Base-by-base conservation (phyloP, 129 eudicot genomes). In the Arctium minus region DNA sequence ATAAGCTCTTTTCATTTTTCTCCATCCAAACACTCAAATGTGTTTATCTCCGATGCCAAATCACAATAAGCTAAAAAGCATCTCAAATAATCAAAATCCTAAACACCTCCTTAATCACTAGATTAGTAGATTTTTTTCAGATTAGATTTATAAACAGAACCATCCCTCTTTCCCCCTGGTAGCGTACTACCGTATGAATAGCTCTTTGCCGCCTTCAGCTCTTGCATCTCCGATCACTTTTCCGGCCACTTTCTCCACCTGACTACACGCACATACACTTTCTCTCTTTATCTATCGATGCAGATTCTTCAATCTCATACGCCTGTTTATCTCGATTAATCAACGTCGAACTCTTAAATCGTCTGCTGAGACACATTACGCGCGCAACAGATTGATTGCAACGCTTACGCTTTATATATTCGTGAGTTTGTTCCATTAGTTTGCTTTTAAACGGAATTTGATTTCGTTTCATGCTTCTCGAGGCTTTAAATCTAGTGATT, bases 181-280 rank as follows among this genome's bases (percentile, higher is more conserved):
- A 48, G 68, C 68, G 65, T 75, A 6, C 35, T 13, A 30, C 70
- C 40, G 18, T 50, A 53, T 18, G 72, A 60, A 60, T 36, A 77
- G 3, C 83, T 31, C 83, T 31, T 33, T n/a, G 40, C 64, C 71
- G 50, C 77, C 77, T 48, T 80, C 82, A 79, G 46, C 10, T 70
- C 18, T 69, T 22, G 35, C 83, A 71, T 80, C 77, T 80, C 83
- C 83, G 77, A 80, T 80, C 70, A 35, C 77, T 80, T 71, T 71
- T 80, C 77, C 83, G 83, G 53, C 83, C 77, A 80, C 83, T 35
- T 32, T n/a, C 33, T 32, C 76, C 46, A 15, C 10, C 64, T 15
- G 6, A 39, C 6, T 6, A 18, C 32, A 46, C 35, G 8, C 44
- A 42, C 36, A 27, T 9, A 78, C 64, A 10, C 64, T 27, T 1